phyloP scores from a whole-genome alignment of 345 rosid species.

The Brassica nigra region DNA sequence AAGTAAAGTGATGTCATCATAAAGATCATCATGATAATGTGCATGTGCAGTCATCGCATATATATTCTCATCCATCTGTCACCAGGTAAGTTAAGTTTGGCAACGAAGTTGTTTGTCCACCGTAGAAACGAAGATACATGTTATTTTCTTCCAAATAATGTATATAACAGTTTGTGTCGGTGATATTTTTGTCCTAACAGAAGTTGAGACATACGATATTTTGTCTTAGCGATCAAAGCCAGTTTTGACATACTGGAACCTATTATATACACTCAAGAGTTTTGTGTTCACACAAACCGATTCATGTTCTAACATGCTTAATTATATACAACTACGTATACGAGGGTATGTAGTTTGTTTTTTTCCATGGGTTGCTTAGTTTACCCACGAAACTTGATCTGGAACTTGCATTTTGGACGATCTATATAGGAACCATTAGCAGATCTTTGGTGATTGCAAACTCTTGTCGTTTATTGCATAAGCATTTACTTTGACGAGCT shows the following conservation, averaged over 20 bases:
- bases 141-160: neutral
- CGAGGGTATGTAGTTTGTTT: neutral
- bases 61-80: slow-evolving; percentile 32
- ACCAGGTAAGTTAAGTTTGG: slow-evolving; percentile 30
- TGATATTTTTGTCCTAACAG: slow-evolving; percentile 17
- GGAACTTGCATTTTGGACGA: neutral
- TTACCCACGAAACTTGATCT: neutral
- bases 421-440: neutral
- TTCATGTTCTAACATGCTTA: neutral
- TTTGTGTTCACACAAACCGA: neutral
- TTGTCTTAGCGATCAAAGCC: slow-evolving; percentile 22
- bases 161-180: slow-evolving; percentile 27
- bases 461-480: neutral
- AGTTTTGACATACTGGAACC: neutral
- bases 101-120: slow-evolving; percentile 31
- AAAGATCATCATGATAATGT: slow-evolving; percentile 28
- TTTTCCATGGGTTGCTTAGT: neutral
- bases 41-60: slow-evolving; percentile 36
- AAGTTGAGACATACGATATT: neutral
- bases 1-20: slow-evolving; percentile 31
- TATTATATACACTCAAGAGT: too few relatives aligned
- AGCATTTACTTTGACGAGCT: neutral
- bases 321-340: neutral
- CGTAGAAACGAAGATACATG: neutral
- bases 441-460: neutral